Percentiles rank a stretch among this genome's conserved stretches.
Evolutionary conservation across 1,284 basidiomycete genomes (phyloP).

Genomic region (Tausonia pullulans): DNA sequence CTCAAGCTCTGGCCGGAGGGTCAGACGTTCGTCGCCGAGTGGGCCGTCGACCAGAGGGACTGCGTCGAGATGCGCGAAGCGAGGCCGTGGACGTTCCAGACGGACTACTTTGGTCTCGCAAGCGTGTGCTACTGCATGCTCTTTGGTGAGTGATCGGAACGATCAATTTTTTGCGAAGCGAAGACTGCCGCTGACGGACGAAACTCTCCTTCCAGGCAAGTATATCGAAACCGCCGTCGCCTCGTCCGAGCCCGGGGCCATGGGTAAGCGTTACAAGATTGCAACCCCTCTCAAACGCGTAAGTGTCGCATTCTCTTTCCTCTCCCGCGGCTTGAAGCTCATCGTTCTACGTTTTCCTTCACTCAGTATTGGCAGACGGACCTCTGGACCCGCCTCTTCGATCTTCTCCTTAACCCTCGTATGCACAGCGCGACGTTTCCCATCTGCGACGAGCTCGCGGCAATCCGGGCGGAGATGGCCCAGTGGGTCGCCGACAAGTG

Average conservation of each 20-base stretch:
- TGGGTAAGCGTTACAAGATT: conserved; percentile 47
- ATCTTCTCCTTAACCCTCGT: conserved; percentile 71
- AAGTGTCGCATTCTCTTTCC: conserved; percentile 18
- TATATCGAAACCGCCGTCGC: conserved; percentile 60
- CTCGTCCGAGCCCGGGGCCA: conserved; percentile 17
- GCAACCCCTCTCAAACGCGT: conserved; percentile 65
- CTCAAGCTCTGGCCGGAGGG: conserved; percentile 60
- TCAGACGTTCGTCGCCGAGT: conserved; percentile 77
- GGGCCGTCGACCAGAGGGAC: conserved; percentile 76
- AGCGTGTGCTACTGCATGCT: conserved; percentile 90
- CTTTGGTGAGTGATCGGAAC: conserved; percentile 43
- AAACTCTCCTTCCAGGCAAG: conserved; percentile 41
- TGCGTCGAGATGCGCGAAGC: conserved; percentile 80
- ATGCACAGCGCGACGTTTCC: conserved; percentile 49
- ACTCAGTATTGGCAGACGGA: conserved; percentile 77
- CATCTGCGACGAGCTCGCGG: conserved; percentile 53
- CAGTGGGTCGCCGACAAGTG: conserved; percentile 62
- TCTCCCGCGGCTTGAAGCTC: conserved; percentile 3
- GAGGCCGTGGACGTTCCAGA: conserved; percentile 80
- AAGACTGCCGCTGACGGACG: too few species aligned
- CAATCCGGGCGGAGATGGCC: conserved; percentile 70
- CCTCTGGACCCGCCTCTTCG: conserved; percentile 76
- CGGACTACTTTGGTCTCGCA: conserved; percentile 91
- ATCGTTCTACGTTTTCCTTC: neutral
- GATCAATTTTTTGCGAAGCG: neutral